phyloP scores from a whole-genome alignment of 2,329 filamentous ascomycete species.

The Trichoderma simmonsii region DNA sequence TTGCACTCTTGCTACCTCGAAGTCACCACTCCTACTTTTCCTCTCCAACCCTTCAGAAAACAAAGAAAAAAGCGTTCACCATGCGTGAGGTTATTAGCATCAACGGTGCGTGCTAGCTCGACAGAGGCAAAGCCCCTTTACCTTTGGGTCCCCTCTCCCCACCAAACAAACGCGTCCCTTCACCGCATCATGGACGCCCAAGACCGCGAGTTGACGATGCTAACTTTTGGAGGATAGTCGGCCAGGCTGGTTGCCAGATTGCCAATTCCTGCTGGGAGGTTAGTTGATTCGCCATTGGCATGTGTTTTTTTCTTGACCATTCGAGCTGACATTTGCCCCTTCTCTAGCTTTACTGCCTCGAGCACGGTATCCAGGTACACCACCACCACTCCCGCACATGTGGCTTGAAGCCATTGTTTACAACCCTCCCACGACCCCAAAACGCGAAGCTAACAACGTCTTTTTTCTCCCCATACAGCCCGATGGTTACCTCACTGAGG shows the following conservation, averaged over 20 bases:
- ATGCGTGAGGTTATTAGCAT: constrained; percentile 99
- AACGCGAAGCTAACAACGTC: constrained; percentile 15
- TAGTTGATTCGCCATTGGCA: constrained; percentile 43
- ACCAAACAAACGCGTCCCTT: constrained; percentile 27
- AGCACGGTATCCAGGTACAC: constrained; percentile 95
- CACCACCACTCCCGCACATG: constrained; percentile 20
- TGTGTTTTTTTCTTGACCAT: neutral
- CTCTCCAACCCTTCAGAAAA: constrained; percentile 11
- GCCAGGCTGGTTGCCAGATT: constrained; percentile 99
- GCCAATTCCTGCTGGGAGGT: constrained; percentile 99
- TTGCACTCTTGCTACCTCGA: constrained; percentile 28
- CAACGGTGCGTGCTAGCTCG: constrained; percentile 69
- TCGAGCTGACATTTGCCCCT: constrained; percentile 31
- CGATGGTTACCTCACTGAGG: constrained; percentile 97
- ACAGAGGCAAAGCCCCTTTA: constrained; percentile 13
- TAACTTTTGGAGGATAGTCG: constrained; percentile 68
- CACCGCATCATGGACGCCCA: constrained; percentile 39
- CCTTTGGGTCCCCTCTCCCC: constrained; percentile 32
- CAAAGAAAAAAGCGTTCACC: constrained; percentile 44
- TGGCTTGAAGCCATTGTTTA: constrained; percentile 13
- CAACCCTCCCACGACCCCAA: constrained; percentile 3
- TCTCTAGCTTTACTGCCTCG: constrained; percentile 93
- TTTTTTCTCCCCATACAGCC: constrained; percentile 55
- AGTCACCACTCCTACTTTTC: constrained; percentile 29
- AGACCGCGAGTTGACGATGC: constrained; percentile 31